Evolutionary conservation across 768 basidiomycete species (phyloP).

Genomic region (Boletales sp.): DNA sequence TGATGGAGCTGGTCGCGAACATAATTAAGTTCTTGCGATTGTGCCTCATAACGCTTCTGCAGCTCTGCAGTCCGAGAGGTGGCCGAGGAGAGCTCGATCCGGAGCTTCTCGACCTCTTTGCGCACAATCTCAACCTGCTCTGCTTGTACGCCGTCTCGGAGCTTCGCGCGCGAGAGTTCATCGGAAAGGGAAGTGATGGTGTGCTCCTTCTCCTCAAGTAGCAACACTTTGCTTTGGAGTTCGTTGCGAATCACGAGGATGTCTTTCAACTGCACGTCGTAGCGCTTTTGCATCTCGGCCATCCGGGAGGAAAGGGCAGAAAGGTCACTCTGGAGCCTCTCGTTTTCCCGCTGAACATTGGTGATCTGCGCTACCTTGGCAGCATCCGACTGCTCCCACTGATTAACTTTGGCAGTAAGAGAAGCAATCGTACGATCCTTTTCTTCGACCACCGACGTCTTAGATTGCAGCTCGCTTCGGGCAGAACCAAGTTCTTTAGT

Average conservation of each 20-base stretch:
- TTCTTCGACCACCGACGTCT: background rate
- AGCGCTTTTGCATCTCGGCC: background rate
- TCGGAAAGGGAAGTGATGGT: background rate
- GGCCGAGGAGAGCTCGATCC: too few relatives aligned
- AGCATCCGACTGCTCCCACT: background rate
- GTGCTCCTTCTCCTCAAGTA: constrained; percentile 3
- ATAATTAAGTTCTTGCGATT: background rate
- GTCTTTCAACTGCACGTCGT: background rate
- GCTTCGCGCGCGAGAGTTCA: background rate
- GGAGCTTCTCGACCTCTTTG: too few relatives aligned
- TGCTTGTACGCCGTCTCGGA: background rate
- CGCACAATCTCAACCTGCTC: too few relatives aligned
- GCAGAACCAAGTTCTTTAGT: constrained; percentile 1
- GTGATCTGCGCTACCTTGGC: background rate
- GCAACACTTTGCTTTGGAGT: background rate
- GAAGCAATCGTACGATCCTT: background rate
- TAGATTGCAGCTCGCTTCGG: background rate
- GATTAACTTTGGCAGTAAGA: background rate
- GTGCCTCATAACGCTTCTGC: too few relatives aligned
- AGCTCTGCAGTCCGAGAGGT: too few relatives aligned
- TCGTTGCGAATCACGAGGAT: background rate
- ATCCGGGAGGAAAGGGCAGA: background rate
- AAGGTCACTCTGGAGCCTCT: background rate
- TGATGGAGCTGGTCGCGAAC: background rate
- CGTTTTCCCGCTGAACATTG: background rate